phyloP scores from a whole-genome alignment of 108 stramenopile genomes.

The Stephanodiscus triporus region DNA sequence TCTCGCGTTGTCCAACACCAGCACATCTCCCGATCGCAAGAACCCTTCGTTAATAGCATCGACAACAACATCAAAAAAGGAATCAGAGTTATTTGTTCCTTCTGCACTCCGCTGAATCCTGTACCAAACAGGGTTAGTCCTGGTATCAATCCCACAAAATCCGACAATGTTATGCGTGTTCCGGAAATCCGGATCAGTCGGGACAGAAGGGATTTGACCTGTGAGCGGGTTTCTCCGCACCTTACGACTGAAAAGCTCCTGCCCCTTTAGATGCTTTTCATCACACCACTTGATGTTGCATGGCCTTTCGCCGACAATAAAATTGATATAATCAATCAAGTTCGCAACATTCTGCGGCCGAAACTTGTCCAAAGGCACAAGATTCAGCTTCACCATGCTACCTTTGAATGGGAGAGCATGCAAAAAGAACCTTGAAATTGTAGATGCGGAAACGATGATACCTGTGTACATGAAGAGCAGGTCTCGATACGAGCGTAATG shows the following conservation, averaged over 20 bases:
- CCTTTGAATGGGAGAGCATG: conserved; percentile 5
- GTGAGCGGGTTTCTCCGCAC: conserved; percentile 18
- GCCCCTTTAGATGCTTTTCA: conserved; percentile 22
- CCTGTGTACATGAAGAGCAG: too few species aligned
- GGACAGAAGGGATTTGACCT: conserved; percentile 7
- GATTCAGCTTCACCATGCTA: conserved; percentile 16
- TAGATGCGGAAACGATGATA: not conserved
- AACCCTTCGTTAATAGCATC: not conserved
- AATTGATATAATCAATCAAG: conserved; percentile 1
- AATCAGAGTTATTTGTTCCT: conserved; percentile 1
- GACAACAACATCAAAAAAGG: conserved; percentile 3
- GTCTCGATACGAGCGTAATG: too few species aligned
- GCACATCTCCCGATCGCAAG: conserved; percentile 5
- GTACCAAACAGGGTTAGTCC: conserved; percentile 1
- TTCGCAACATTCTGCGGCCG: conserved; percentile 4
- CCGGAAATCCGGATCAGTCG: conserved; percentile 17
- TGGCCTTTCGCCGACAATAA: not conserved
- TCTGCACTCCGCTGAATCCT: not conserved
- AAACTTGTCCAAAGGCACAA: conserved; percentile 23
- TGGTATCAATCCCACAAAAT: conserved; percentile 14
- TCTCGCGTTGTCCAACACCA: conserved; percentile 17
- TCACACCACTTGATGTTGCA: conserved; percentile 11
- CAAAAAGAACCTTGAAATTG: conserved; percentile 15
- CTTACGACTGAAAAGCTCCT: conserved; percentile 24
- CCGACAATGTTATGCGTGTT: conserved; percentile 17